Conservation (phyloP, 148 eudicot species). For the Rheum nobile region DNA sequence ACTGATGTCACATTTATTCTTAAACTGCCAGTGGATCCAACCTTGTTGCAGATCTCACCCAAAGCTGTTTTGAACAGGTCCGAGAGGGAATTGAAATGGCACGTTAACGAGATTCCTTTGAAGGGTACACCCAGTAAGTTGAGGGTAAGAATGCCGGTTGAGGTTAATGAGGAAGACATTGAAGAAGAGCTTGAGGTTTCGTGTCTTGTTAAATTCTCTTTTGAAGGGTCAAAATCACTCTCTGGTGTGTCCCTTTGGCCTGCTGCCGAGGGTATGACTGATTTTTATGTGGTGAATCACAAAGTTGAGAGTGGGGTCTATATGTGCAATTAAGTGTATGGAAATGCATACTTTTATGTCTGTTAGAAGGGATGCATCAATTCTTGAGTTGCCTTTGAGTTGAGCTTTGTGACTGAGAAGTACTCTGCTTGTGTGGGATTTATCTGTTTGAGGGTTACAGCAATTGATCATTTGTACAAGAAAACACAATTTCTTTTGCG, state of each 20-base stretch:
- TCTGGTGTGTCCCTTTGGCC: constrained; percentile 77
- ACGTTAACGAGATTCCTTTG: constrained; percentile 66
- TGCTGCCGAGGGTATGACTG: constrained; percentile 74
- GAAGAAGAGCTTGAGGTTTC: constrained; percentile 19
- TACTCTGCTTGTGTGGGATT: neutral
- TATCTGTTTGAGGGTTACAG: neutral
- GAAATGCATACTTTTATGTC: constrained; percentile 16
- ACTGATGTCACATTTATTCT: constrained; percentile 61
- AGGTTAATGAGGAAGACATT: constrained; percentile 5
- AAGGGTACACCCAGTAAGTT: constrained; percentile 74
- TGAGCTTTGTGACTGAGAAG: constrained; percentile 21
- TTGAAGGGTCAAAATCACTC: constrained; percentile 24
- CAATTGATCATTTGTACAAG: neutral
- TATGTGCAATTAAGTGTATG: constrained; percentile 48
- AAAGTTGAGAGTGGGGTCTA: constrained; percentile 70
- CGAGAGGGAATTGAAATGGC: constrained; percentile 90
- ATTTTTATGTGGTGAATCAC: constrained; percentile 63
- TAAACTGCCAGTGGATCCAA: constrained; percentile 85
- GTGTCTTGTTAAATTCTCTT: constrained; percentile 43
- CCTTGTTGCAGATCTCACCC: constrained; percentile 69
- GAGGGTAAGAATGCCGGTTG: constrained; percentile 82
- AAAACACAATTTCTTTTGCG: neutral
- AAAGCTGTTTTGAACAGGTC: constrained; percentile 82
- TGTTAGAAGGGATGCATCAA: too few species aligned
- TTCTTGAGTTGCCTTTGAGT: neutral